phyloP scores from a whole-genome alignment of 148 eudicot species.

The Linanthus parryae region DNA sequence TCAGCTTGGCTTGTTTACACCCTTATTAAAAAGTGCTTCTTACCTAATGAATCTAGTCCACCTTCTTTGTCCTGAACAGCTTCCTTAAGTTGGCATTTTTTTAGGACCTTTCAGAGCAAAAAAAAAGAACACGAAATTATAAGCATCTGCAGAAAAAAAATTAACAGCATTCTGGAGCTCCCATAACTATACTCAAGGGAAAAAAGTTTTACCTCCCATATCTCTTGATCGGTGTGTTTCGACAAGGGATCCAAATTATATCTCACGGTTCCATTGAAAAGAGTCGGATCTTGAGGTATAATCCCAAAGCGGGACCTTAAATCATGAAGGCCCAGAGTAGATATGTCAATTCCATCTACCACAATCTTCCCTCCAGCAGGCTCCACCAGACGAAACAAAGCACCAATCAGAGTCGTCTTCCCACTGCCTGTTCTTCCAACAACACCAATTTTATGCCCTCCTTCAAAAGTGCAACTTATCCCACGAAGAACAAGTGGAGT shows the following conservation, averaged over 20 bases:
- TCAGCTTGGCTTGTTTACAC: too few species aligned
- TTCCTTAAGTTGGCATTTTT: conserved; percentile 82
- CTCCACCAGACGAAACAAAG: conserved; percentile 18
- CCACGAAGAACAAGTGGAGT: conserved; percentile 15
- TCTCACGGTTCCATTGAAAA: conserved; percentile 12
- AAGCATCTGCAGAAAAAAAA: not conserved
- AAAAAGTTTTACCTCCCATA: conserved; percentile 54
- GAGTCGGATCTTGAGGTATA: conserved; percentile 17
- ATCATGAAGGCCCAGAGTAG: conserved; percentile 13
- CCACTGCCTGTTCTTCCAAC: conserved; percentile 22
- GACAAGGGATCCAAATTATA: conserved; percentile 17
- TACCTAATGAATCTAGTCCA: conserved; percentile 74
- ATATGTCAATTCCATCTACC: conserved; percentile 19
- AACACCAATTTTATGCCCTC: conserved; percentile 16
- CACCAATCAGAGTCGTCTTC: conserved; percentile 20
- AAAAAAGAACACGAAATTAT: not conserved
- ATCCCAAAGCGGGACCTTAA: conserved; percentile 12
- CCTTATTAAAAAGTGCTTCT: conserved; percentile 1
- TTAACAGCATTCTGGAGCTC: not conserved
- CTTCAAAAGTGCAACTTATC: conserved; percentile 17
- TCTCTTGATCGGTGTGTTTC: conserved; percentile 10
- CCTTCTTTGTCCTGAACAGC: conserved; percentile 63
- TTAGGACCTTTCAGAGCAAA: conserved; percentile 45
- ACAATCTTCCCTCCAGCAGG: conserved; percentile 12
- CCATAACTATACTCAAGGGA: not conserved